Evolutionary conservation across 2,329 filamentous ascomycete species (phyloP), one percentile per base, ranked within the genome.

Genomic region (Geosmithia morbida): DNA sequence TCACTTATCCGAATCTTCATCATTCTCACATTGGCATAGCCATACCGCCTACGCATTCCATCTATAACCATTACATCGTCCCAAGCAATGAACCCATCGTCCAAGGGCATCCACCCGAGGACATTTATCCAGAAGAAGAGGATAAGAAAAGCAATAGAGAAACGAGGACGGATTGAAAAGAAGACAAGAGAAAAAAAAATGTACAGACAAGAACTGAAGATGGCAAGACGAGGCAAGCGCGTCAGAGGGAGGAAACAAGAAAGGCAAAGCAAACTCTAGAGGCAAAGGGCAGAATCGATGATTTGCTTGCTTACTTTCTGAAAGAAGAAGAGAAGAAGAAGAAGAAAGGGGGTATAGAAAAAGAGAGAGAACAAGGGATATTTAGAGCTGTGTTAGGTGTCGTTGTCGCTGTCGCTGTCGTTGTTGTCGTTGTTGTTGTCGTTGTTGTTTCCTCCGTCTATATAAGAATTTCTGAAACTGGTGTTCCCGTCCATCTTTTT

Each of bases 371-470:
- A 37, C 10, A 37, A 37, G 33, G 33, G 33, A 3, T 3, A 11
- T 37, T 37, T 37, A 16, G n/a, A 17, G 40, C 18, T 41, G 40
- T 41, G 6, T 16, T 37, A 3, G 33, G 33, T 37, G 33, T 37
- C 11, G 41, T 18, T 20, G 41, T 43, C 8, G 19, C 11, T 16
- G 26, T 26, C 43, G 17, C 43, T 26, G 43, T 45, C 43, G n/a
- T 6, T 37, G 33, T 37, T 3, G 41, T 18, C 8, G 41, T 43
- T 19, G 19, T 22, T 16, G n/a, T 6, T 37, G 33, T 37, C 11
- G 41, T 18, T 20, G 41, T 43, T 19, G 19, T 22, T 16, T 44
- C 43, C 43, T 33, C 43, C 43, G 43, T 45, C 43, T 45, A 45
- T 45, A 45, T 26, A 45, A 33, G 22, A 26, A 26, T 11, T 42